These are phyloP conservation scores for Talaromyces sp. DNA, from an alignment of 2,329 filamentous ascomycete species.

Conservation along the genomic window DNA sequence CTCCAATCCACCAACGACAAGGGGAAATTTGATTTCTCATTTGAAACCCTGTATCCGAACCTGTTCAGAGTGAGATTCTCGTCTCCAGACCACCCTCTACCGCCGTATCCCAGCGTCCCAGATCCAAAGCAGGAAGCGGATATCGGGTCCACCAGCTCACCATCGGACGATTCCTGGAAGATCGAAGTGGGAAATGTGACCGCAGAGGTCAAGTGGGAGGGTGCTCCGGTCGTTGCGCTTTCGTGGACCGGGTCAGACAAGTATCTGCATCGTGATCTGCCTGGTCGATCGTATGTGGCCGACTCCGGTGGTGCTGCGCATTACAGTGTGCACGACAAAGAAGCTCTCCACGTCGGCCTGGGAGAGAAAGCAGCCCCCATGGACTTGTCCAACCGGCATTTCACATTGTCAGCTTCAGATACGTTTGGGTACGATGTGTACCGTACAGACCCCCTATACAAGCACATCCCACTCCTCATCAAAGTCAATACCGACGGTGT, in stretches of 20 bases:
- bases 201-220: slow-evolving; percentile 57
- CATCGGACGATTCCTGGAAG: slow-evolving; percentile 27
- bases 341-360: slow-evolving; percentile 63
- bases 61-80: slow-evolving; percentile 66
- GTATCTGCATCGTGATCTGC: slow-evolving; percentile 59
- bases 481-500: slow-evolving; percentile 62
- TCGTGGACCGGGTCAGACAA: slow-evolving; percentile 46
- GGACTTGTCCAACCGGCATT: slow-evolving; percentile 64
- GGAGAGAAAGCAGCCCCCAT: slow-evolving; percentile 71
- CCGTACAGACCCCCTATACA: slow-evolving; percentile 68
- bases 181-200: slow-evolving; percentile 48
- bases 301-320: slow-evolving; percentile 61
- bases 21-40: slow-evolving; percentile 53
- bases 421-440: slow-evolving; percentile 71
- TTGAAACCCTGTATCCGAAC: slow-evolving; percentile 58
- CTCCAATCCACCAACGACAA: slow-evolving; percentile 41
- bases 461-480: slow-evolving; percentile 69
- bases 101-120: slow-evolving; percentile 59
- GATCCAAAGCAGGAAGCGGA: slow-evolving; percentile 40
- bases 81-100: slow-evolving; percentile 57
- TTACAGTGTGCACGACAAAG: slow-evolving; percentile 59
- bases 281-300: slow-evolving; percentile 60
- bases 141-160: slow-evolving; percentile 24
- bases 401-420: slow-evolving; percentile 64
- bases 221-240: slow-evolving; percentile 56